Evolutionary conservation across 2,329 filamentous ascomycete species (phyloP).

Genomic region (Kalmusia sp.): DNA sequence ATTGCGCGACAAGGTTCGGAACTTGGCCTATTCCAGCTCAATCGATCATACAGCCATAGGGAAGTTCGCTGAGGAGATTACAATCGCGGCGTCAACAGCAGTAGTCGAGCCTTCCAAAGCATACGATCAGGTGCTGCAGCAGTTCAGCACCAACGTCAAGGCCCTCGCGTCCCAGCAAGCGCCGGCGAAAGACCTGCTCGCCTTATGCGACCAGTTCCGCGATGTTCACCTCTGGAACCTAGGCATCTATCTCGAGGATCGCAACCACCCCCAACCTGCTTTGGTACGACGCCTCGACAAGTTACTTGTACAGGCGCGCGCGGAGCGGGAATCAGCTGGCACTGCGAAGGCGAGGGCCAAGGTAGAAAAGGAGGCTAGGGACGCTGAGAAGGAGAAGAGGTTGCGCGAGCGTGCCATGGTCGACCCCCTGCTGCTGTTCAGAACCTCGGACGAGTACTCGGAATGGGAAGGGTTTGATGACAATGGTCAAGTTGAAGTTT

Average conservation of each 20-base stretch:
- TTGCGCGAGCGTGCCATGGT: slow-evolving; percentile 10
- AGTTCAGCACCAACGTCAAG: slow-evolving; percentile 6
- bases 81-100: slow-evolving; percentile 10
- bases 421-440: slow-evolving; percentile 8
- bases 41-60: slow-evolving; percentile 8
- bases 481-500: too few species aligned
- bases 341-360: slow-evolving; percentile 7
- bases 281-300: slow-evolving; percentile 9
- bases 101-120: slow-evolving; percentile 8
- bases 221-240: slow-evolving; percentile 11
- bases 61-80: slow-evolving; percentile 10
- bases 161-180: slow-evolving; percentile 7
- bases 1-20: slow-evolving; percentile 8
- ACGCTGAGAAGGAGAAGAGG: slow-evolving; percentile 9
- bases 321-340: slow-evolving; percentile 6
- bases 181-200: slow-evolving; percentile 9
- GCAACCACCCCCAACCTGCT: slow-evolving; percentile 8
- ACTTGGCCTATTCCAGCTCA: slow-evolving; percentile 3
- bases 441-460: slow-evolving; percentile 8
- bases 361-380: slow-evolving; percentile 7
- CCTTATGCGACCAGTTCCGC: slow-evolving; percentile 9
- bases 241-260: slow-evolving; percentile 12
- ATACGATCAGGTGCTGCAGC: slow-evolving; percentile 8
- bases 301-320: slow-evolving; percentile 8
- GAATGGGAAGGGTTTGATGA: too few species aligned